These are phyloP conservation scores for Rubia peregrina DNA, from an alignment of 305 asterid species.

Conservation along the genomic window DNA sequence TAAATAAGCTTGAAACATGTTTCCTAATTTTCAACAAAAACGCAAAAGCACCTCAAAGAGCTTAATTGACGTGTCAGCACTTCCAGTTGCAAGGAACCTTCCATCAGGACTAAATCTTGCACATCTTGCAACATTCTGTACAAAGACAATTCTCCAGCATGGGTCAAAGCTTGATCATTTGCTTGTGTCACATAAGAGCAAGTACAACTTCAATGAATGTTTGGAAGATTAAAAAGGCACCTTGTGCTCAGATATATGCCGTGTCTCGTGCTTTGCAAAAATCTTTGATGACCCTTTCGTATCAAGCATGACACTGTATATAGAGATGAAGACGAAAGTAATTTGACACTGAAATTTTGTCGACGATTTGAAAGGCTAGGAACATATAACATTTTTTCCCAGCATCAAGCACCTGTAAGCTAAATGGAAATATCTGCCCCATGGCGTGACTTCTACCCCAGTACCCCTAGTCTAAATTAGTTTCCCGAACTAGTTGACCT, in stretches of 20 bases:
- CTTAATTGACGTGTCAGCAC: constrained; percentile 82
- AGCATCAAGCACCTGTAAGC: neutral
- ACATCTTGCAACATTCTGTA: constrained; percentile 70
- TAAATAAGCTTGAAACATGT: constrained; percentile 17
- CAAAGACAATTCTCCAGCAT: constrained; percentile 7
- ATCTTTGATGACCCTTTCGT: constrained; percentile 62
- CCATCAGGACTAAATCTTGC: constrained; percentile 92
- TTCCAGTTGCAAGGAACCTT: constrained; percentile 81
- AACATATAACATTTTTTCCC: neutral
- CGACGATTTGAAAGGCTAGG: constrained; percentile 1
- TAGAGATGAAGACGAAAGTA: constrained; percentile 15
- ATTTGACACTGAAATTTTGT: neutral
- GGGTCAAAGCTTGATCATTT: constrained; percentile 6
- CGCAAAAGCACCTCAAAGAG: constrained; percentile 60
- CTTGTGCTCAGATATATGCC: constrained; percentile 86
- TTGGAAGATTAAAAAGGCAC: constrained; percentile 29
- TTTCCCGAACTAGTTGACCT: neutral
- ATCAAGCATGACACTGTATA: constrained; percentile 46
- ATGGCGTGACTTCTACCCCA: neutral
- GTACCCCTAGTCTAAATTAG: neutral
- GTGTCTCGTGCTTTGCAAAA: constrained; percentile 69
- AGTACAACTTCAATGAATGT: constrained; percentile 11
- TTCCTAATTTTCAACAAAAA: constrained; percentile 8
- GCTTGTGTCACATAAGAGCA: neutral
- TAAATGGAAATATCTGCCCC: neutral